phyloP scores from a whole-genome alignment of 1,284 basidiomycete species.

The Rhodotorula sp. region DNA sequence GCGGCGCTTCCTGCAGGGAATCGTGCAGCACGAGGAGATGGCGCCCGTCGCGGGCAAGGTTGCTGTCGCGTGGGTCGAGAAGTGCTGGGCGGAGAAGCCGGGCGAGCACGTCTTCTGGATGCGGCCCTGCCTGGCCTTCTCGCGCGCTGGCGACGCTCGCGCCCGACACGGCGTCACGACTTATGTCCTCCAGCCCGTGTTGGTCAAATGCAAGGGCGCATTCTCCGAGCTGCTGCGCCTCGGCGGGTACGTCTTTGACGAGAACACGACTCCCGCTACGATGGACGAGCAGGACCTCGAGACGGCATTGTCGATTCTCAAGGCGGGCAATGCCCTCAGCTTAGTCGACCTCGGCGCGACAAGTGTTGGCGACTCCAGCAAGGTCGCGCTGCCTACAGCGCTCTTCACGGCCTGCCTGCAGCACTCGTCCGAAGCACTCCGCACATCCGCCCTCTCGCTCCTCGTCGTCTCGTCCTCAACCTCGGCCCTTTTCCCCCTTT shows the following conservation, averaged over 20 bases:
- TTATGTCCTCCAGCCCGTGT: conserved; percentile 29
- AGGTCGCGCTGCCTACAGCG: conserved; percentile 13
- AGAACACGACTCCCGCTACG: not conserved
- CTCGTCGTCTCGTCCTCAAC: conserved; percentile 31
- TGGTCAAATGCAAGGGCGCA: conserved; percentile 10
- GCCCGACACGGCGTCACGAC: conserved; percentile 21
- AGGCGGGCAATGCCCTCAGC: conserved; percentile 31
- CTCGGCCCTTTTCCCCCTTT: conserved; percentile 15
- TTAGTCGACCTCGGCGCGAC: conserved; percentile 28
- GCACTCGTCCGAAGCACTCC: conserved; percentile 26
- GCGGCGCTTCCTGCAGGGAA: conserved; percentile 18
- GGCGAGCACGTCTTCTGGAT: conserved; percentile 24
- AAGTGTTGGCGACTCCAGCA: not conserved
- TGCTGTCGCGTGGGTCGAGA: conserved; percentile 27
- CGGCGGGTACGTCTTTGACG: conserved; percentile 13
- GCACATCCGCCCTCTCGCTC: conserved; percentile 38
- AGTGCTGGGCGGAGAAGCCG: conserved; percentile 15
- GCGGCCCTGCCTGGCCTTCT: conserved; percentile 21
- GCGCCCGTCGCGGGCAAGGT: conserved; percentile 33
- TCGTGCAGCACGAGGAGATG: conserved; percentile 34
- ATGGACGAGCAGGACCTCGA: conserved; percentile 29
- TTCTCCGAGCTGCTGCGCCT: conserved; percentile 19
- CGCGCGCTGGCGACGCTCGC: not conserved
- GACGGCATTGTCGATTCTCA: conserved; percentile 31
- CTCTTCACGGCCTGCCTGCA: conserved; percentile 25